Percentiles rank a stretch among this genome's conserved stretches.
These are phyloP conservation scores for Aegilops sharonensis DNA, from an alignment of 176 grass and related monocot genomes.

Conservation along the genomic window DNA sequence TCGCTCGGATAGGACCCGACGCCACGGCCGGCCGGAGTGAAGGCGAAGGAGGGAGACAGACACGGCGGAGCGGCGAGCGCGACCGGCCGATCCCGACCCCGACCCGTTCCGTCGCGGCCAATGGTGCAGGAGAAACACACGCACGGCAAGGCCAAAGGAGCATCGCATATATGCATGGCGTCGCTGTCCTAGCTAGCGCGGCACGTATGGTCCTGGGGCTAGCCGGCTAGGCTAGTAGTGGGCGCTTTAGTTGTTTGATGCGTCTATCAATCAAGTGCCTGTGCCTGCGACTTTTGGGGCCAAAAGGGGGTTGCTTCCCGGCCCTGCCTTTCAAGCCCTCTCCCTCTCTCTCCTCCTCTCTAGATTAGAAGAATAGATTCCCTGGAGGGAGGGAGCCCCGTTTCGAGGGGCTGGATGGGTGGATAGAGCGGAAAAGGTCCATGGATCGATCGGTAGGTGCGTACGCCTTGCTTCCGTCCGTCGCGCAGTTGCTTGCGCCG, in stretches of 20 bases:
- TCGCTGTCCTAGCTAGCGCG: slow-evolving; percentile 10
- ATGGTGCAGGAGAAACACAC: background rate
- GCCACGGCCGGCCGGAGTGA: background rate
- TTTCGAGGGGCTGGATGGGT: background rate
- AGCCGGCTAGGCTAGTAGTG: background rate
- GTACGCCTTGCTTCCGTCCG: background rate
- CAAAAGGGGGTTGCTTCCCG: slow-evolving; percentile 33
- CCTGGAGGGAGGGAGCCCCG: background rate
- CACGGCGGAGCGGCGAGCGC: background rate
- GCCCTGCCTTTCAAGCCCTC: slow-evolving; percentile 17
- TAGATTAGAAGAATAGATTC: slow-evolving; percentile 35
- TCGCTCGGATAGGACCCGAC: background rate
- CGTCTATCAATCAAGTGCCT: slow-evolving; percentile 36
- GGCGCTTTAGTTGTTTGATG: slow-evolving; percentile 24
- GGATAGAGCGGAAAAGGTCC: background rate
- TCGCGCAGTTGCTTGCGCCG: background rate
- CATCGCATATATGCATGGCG: background rate
- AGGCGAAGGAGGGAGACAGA: background rate
- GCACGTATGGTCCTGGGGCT: slow-evolving; percentile 13
- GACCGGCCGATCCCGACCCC: background rate
- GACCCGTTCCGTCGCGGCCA: background rate
- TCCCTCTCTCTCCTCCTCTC: background rate
- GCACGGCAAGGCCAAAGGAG: background rate
- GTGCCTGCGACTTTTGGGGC: slow-evolving; percentile 32
- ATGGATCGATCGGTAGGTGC: background rate